Conservation (phyloP, 257 asterid genomes). For the Solanum gandarillasii region DNA sequence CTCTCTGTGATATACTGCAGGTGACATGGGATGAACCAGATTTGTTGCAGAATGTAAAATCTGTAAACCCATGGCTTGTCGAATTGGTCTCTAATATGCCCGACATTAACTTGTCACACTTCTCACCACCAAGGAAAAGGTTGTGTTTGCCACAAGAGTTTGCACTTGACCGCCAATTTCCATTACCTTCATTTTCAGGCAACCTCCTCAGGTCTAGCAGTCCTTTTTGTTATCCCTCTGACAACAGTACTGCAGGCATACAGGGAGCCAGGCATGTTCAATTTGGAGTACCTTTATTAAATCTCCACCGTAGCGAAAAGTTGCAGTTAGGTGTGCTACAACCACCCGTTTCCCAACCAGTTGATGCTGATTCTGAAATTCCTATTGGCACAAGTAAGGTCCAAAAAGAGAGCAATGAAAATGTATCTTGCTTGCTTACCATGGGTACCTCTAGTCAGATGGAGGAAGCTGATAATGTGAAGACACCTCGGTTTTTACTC, state of each 20-base stretch:
- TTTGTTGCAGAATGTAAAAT: conserved; percentile 19
- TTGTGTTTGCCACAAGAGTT: conserved; percentile 5
- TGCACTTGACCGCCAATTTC: conserved; percentile 8
- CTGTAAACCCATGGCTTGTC: conserved; percentile 28
- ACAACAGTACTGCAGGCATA: conserved; percentile 87
- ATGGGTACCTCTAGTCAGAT: conserved; percentile 47
- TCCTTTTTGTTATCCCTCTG: conserved; percentile 47
- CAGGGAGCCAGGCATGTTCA: conserved; percentile 99
- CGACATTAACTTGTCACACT: conserved; percentile 9
- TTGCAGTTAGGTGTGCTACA: conserved; percentile 58
- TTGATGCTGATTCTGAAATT: conserved; percentile 35
- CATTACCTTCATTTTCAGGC: conserved; percentile 13
- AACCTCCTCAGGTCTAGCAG: conserved; percentile 25
- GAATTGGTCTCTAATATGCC: conserved; percentile 26
- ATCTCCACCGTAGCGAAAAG: conserved; percentile 61
- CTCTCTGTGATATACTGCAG: not conserved
- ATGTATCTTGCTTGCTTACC: conserved; percentile 65
- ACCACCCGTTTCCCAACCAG: conserved; percentile 39
- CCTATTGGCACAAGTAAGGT: conserved; percentile 25
- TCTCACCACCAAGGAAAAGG: conserved; percentile 21
- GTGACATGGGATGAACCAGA: conserved; percentile 33
- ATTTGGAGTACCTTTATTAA: conserved; percentile 67
- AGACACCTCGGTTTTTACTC: conserved; percentile 60
- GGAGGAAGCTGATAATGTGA: conserved; percentile 22
- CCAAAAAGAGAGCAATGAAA: conserved; percentile 28